These are phyloP conservation scores for Ogataea hybrid DNA, from an alignment of 1,139 yeast species.

Conservation along the genomic window DNA sequence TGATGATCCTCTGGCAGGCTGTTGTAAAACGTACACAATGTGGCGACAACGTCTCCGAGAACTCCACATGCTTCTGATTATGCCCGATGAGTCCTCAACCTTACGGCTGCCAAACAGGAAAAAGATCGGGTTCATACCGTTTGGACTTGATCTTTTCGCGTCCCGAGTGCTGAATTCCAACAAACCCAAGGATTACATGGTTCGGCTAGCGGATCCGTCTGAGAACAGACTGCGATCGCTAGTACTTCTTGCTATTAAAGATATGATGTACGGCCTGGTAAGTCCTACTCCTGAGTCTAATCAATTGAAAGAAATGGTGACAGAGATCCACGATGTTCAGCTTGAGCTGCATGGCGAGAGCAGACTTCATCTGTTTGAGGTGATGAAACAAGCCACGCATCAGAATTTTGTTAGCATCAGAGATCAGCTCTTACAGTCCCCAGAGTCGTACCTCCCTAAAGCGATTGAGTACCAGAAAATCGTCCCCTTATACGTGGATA, in stretches of 20 bases:
- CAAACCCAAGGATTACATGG: slow-evolving; percentile 3
- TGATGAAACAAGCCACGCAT: slow-evolving; percentile 1
- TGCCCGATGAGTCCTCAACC: slow-evolving; percentile 16
- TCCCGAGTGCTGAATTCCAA: slow-evolving; percentile 6
- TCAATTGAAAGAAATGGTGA: slow-evolving; percentile 1
- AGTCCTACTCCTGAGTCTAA: background rate
- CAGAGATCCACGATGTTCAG: background rate
- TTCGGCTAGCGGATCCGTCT: slow-evolving; percentile 9
- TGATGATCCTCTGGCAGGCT: slow-evolving; percentile 1
- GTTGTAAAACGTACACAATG: slow-evolving; percentile 2
- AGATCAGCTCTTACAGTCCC: background rate
- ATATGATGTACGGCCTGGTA: slow-evolving; percentile 1
- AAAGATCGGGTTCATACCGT: slow-evolving; percentile 8
- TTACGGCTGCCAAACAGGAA: slow-evolving; percentile 5
- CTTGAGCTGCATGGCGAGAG: background rate
- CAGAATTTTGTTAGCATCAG: background rate
- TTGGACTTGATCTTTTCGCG: slow-evolving; percentile 11
- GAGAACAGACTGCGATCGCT: slow-evolving; percentile 8
- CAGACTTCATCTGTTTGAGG: slow-evolving; percentile 1
- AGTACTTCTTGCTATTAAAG: slow-evolving; percentile 9
- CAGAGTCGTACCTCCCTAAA: background rate
- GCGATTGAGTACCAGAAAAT: background rate
- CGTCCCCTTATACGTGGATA: slow-evolving; percentile 1
- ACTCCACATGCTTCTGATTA: slow-evolving; percentile 7
- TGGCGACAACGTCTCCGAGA: slow-evolving; percentile 13